phyloP scores from a whole-genome alignment of 805 yeast species.

The Barnettozyma sucrosica region DNA sequence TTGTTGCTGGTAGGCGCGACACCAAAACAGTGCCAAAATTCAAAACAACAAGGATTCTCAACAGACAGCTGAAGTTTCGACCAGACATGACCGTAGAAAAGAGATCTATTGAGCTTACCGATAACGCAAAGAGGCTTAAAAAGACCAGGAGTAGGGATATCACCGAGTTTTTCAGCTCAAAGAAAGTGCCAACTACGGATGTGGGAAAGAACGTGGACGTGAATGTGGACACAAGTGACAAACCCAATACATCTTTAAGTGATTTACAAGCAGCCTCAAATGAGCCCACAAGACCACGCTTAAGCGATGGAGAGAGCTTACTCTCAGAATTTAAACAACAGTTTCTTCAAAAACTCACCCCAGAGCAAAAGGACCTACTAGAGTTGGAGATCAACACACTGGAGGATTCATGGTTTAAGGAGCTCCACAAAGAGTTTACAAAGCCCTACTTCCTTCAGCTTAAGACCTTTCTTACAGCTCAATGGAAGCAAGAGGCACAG shows the following conservation, averaged over 20 bases:
- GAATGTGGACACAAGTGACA: background rate
- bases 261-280: background rate
- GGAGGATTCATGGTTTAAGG: constrained; percentile 73
- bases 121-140: background rate
- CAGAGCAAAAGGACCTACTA: constrained; percentile 47
- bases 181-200: background rate
- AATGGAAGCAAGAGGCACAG: constrained; percentile 39
- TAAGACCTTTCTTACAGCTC: constrained; percentile 54
- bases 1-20: background rate
- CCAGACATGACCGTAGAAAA: constrained; percentile 4
- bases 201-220: background rate
- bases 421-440: constrained; percentile 63
- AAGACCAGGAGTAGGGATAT: background rate
- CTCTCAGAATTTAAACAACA: constrained; percentile 9
- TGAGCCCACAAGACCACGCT: background rate
- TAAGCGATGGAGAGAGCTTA: background rate
- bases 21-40: background rate
- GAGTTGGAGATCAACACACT: constrained; percentile 63
- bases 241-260: no score
- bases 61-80: background rate
- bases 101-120: background rate
- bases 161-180: constrained; percentile 2
- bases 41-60: background rate
- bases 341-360: constrained; percentile 10
- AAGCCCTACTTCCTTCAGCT: constrained; percentile 79